These are phyloP conservation scores for Pythium rishiriense DNA, from an alignment of 352 stramenopile species.

Conservation along the genomic window DNA sequence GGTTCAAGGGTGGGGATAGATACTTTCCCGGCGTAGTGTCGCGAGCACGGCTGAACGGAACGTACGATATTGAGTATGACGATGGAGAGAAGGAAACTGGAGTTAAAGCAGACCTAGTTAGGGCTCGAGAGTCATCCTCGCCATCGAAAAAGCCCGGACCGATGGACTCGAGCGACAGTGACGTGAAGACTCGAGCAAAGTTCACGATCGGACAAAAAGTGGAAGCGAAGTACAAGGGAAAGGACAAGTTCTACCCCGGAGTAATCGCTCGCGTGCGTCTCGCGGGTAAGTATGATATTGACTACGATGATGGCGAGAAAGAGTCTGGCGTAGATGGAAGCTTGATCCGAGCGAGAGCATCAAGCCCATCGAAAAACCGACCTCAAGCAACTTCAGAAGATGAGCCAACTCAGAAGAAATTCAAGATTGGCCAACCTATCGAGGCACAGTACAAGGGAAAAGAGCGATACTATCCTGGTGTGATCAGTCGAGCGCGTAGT, in stretches of 20 bases:
- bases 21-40: slow-evolving; percentile 77
- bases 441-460: slow-evolving; percentile 43
- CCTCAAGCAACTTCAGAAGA: slow-evolving; percentile 10
- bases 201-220: slow-evolving; percentile 34
- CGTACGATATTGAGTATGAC: slow-evolving; percentile 68
- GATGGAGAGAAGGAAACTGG: slow-evolving; percentile 51
- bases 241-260: slow-evolving; percentile 58
- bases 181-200: slow-evolving; percentile 10
- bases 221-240: slow-evolving; percentile 65
- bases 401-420: slow-evolving; percentile 24
- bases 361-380: slow-evolving; percentile 14
- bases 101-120: slow-evolving; percentile 33
- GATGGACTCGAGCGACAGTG: slow-evolving; percentile 20
- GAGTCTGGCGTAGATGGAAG: slow-evolving; percentile 39
- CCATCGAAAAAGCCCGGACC: slow-evolving; percentile 30
- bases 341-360: slow-evolving; percentile 18
- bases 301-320: slow-evolving; percentile 67
- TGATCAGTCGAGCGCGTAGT: slow-evolving; percentile 36
- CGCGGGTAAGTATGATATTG: slow-evolving; percentile 66
- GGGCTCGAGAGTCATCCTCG: slow-evolving; percentile 15
- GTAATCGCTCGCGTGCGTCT: slow-evolving; percentile 43
- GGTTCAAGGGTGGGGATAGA: slow-evolving; percentile 57
- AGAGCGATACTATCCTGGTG: slow-evolving; percentile 34
- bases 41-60: slow-evolving; percentile 56
- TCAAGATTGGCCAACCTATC: slow-evolving; percentile 22